phyloP scores from a whole-genome alignment of 306 rosid genomes.

The Glycine tomentella region DNA sequence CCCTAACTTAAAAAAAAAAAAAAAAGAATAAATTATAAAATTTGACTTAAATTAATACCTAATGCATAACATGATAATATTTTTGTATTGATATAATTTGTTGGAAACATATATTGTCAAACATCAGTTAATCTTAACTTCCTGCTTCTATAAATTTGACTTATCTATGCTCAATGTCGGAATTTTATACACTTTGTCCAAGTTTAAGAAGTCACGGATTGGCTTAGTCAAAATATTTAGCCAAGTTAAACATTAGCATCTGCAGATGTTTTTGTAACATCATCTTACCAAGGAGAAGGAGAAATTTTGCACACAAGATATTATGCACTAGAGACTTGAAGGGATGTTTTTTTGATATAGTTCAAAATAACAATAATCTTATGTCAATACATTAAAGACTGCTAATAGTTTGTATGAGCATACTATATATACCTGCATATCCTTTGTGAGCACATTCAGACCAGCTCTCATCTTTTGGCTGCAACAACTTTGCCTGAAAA shows the following conservation, averaged over 20 bases:
- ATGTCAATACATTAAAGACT: not conserved
- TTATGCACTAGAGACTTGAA: slow-evolving; percentile 6
- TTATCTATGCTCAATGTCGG: no score
- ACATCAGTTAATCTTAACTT: no score
- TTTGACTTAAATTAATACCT: no score
- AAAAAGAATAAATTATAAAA: no score
- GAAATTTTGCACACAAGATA: slow-evolving; percentile 6
- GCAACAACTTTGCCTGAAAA: slow-evolving; percentile 60
- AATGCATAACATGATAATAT: not conserved
- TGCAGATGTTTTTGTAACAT: not conserved
- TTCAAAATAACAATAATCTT: slow-evolving; percentile 1
- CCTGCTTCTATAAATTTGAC: no score
- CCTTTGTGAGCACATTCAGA: slow-evolving; percentile 87
- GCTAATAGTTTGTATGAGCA: not conserved
- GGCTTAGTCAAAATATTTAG: no score
- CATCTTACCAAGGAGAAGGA: not conserved
- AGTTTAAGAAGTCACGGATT: no score
- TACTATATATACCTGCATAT: slow-evolving; percentile 73
- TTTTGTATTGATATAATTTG: not conserved
- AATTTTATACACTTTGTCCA: no score
- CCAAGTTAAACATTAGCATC: no score
- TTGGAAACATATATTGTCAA: no score
- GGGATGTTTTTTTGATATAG: slow-evolving; percentile 36
- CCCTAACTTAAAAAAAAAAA: not conserved
- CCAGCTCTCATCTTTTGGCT: slow-evolving; percentile 59